These are phyloP conservation scores for Coffea humblotiana DNA, from an alignment of 305 asterid species.

Conservation along the genomic window DNA sequence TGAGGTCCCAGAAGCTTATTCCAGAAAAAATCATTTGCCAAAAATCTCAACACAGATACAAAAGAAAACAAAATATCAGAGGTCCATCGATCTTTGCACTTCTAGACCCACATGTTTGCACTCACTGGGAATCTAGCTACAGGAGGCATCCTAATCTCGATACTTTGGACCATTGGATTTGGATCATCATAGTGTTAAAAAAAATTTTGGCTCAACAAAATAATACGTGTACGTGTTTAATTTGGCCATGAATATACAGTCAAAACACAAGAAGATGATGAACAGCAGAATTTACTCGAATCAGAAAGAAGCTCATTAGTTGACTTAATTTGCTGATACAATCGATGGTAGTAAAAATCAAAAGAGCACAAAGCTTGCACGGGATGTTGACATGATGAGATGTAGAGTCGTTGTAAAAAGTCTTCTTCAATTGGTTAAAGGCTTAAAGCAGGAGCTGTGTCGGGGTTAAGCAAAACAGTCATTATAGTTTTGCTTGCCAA, in stretches of 20 bases:
- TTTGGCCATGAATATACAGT: no score
- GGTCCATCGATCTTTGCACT: background rate
- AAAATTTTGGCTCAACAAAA: background rate
- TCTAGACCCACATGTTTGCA: background rate
- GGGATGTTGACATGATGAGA: no score
- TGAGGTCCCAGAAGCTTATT: background rate
- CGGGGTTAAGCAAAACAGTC: constrained; percentile 1
- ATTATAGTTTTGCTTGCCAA: constrained; percentile 19
- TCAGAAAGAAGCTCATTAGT: no score
- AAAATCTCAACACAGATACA: no score
- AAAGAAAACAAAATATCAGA: background rate
- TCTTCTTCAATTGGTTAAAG: no score
- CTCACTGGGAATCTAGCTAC: background rate
- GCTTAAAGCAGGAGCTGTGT: background rate
- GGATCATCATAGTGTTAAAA: background rate
- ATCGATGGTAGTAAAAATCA: no score
- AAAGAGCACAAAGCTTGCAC: no score
- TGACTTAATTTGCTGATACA: no score
- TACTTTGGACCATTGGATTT: background rate
- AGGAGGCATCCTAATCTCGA: background rate
- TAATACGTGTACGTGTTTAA: background rate
- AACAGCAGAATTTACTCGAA: background rate
- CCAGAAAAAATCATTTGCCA: no score
- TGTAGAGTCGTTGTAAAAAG: no score
- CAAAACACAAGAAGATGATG: background rate